Conservation (phyloP, 23 red algal genomes). For the Gracilaria vermiculophylla region DNA sequence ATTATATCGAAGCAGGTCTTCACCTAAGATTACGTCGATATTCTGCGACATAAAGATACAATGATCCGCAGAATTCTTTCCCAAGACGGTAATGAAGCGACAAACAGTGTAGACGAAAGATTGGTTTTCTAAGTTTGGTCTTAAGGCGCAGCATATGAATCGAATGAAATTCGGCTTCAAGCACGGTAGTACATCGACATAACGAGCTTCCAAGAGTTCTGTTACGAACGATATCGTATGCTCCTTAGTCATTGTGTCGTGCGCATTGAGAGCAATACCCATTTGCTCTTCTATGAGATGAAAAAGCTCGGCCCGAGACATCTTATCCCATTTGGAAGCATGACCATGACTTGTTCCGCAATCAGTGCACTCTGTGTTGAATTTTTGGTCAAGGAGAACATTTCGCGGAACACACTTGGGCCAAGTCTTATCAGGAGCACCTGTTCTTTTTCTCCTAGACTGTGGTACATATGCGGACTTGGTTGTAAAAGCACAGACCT, state of each 20-base stretch:
- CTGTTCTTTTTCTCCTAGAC: too few relatives aligned
- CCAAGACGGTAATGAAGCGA: conserved; percentile 23
- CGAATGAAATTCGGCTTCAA: background rate
- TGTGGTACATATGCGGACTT: too few relatives aligned
- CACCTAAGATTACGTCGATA: conserved; percentile 1
- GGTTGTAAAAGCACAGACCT: too few relatives aligned
- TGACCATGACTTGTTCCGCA: background rate
- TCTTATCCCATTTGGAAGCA: background rate
- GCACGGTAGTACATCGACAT: background rate
- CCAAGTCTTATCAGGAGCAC: too few relatives aligned
- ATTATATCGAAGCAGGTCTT: background rate
- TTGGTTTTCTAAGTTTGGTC: conserved; percentile 6
- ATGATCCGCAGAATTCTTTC: background rate
- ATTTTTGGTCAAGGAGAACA: background rate
- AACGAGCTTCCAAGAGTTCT: background rate
- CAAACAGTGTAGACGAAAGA: conserved; percentile 2
- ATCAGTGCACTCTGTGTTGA: background rate
- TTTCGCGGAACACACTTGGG: background rate
- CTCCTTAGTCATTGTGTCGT: background rate
- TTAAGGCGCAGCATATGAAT: conserved; percentile 2
- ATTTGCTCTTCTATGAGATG: background rate
- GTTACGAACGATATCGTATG: background rate
- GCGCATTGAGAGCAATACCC: background rate
- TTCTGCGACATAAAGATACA: background rate
- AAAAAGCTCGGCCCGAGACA: conserved; percentile 4